phyloP scores from a whole-genome alignment of 192 early-diverging fungal genomes.

The Jimgerdemannia flammicorona region DNA sequence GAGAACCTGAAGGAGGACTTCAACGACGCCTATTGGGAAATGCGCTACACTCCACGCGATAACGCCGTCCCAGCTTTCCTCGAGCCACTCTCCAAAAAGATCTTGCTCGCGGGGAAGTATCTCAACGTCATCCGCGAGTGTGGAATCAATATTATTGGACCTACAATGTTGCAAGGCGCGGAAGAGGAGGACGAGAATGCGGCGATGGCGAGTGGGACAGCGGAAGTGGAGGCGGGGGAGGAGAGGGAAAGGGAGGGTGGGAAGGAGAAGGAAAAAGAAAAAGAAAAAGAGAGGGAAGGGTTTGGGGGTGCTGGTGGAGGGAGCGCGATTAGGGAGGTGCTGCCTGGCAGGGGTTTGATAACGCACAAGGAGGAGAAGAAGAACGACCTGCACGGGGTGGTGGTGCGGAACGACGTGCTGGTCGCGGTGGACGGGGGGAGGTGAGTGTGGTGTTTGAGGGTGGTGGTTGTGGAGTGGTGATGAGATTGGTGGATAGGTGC shows the following conservation, averaged over 20 bases:
- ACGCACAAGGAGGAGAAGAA: neutral
- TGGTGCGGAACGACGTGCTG: slow-evolving; percentile 43
- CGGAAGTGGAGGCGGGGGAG: neutral
- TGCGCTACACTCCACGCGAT: slow-evolving; percentile 65
- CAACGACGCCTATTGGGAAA: slow-evolving; percentile 82
- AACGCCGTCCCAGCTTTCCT: slow-evolving; percentile 75
- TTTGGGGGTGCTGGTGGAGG: slow-evolving; percentile 8
- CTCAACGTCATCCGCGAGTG: slow-evolving; percentile 90
- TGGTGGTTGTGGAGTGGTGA: too few relatives aligned
- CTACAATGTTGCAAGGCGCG: slow-evolving; percentile 13
- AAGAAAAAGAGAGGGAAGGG: slow-evolving; percentile 17
- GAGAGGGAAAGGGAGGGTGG: slow-evolving; percentile 10
- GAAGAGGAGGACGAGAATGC: neutral
- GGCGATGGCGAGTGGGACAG: neutral
- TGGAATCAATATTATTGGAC: slow-evolving; percentile 44
- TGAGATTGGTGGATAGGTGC: too few relatives aligned
- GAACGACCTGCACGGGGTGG: neutral
- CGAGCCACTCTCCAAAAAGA: slow-evolving; percentile 65
- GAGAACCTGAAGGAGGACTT: slow-evolving; percentile 70
- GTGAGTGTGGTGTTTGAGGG: slow-evolving; percentile 7
- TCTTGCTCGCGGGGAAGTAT: slow-evolving; percentile 91
- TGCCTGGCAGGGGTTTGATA: neutral
- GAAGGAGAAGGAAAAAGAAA: slow-evolving; percentile 16
- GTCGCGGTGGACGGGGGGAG: slow-evolving; percentile 52
- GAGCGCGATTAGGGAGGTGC: slow-evolving; percentile 8